Percentiles rank a stretch among this genome's conserved stretches.
These are phyloP conservation scores for Alternaria arbusti DNA, from an alignment of 2,329 filamentous ascomycete genomes.

Conservation along the genomic window DNA sequence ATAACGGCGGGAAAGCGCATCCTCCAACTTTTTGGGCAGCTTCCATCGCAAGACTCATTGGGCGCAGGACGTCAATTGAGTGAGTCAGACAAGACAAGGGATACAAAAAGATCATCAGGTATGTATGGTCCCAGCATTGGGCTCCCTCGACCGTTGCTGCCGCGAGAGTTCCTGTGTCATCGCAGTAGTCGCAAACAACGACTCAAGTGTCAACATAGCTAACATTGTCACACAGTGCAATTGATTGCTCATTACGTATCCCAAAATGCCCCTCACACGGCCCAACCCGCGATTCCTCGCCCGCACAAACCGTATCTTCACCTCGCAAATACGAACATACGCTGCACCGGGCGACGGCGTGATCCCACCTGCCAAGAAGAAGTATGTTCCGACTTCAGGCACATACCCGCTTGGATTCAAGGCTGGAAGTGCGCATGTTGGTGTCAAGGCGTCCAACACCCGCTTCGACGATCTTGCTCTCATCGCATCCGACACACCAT, in stretches of 20 bases:
- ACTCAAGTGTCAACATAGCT: neutral
- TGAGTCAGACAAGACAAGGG: constrained; percentile 9
- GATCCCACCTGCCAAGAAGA: constrained; percentile 81
- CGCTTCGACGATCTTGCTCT: constrained; percentile 90
- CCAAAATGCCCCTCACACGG: constrained; percentile 42
- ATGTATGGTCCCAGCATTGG: neutral
- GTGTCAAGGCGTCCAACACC: constrained; percentile 92
- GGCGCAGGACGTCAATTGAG: constrained; percentile 27
- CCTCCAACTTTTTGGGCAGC: constrained; percentile 7
- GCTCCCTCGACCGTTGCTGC: neutral
- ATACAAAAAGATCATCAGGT: constrained; percentile 8
- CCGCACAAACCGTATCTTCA: constrained; percentile 31
- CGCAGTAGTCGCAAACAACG: neutral
- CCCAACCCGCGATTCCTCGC: constrained; percentile 36
- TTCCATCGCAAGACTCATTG: constrained; percentile 11
- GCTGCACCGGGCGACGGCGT: constrained; percentile 64
- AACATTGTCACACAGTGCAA: constrained; percentile 5
- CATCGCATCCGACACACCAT: constrained; percentile 84
- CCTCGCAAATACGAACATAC: constrained; percentile 59
- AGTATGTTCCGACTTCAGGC: constrained; percentile 85
- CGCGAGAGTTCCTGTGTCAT: neutral
- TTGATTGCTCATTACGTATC: neutral
- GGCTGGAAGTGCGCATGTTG: constrained; percentile 85
- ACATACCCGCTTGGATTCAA: constrained; percentile 90
- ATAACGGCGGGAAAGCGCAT: constrained; percentile 24